Evolutionary conservation across 208 protist genomes (phyloP).

Genomic region (Herpetomonas samuelpessoai): DNA sequence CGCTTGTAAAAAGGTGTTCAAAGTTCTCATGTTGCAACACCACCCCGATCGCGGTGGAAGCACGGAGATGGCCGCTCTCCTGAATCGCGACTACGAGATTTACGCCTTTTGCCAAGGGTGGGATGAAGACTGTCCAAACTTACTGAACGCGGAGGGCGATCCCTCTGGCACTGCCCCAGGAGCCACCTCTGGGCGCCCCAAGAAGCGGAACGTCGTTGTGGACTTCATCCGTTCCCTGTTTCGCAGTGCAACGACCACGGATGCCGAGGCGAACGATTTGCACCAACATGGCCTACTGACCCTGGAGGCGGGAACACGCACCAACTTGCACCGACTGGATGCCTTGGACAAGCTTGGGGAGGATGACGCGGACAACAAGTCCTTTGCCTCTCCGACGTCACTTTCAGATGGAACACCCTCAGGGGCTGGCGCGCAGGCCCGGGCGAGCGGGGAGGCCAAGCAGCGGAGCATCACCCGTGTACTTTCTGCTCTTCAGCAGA

Average conservation of each 20-base stretch:
- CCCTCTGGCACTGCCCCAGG: constrained; percentile 6
- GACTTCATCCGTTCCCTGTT: constrained; percentile 71
- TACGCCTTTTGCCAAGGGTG: constrained; percentile 72
- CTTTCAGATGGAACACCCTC: not conserved
- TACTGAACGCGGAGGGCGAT: constrained; percentile 19
- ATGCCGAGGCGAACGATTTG: constrained; percentile 49
- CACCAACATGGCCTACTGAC: constrained; percentile 61
- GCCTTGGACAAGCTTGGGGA: constrained; percentile 18
- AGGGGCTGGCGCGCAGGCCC: constrained; percentile 6
- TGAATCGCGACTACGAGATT: constrained; percentile 74
- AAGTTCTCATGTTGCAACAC: constrained; percentile 59
- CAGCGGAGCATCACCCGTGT: constrained; percentile 57
- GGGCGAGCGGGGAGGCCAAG: constrained; percentile 27
- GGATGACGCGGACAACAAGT: constrained; percentile 2
- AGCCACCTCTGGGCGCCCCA: not conserved
- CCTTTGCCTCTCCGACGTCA: not conserved
- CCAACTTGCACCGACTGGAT: constrained; percentile 45
- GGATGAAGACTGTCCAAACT: constrained; percentile 38
- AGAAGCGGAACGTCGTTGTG: constrained; percentile 37
- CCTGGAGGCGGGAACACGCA: constrained; percentile 39
- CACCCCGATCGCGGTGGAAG: constrained; percentile 70
- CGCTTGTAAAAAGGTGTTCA: constrained; percentile 59
- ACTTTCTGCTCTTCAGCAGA: constrained; percentile 43
- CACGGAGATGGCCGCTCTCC: constrained; percentile 49
- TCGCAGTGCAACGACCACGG: constrained; percentile 53